Conservation (phyloP, 495 filamentous ascomycete genomes). For the Hypoxylon cercidicola region DNA sequence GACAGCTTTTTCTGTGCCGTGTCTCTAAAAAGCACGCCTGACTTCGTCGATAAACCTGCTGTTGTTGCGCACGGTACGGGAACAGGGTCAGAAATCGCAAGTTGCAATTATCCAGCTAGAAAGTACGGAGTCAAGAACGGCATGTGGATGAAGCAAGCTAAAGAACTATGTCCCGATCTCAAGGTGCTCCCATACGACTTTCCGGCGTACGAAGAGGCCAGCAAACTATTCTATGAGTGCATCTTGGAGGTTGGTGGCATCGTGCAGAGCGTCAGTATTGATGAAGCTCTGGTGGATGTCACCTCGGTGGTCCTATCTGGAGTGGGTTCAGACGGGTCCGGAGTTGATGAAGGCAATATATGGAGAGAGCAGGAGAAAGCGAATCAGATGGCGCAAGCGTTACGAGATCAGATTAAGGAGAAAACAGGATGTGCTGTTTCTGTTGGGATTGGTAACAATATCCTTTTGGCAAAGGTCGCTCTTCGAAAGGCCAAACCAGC, state of each 20-base stretch:
- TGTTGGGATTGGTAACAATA: conserved; percentile 93
- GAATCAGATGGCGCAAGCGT: conserved; percentile 71
- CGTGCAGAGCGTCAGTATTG: conserved; percentile 95
- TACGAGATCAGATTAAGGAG: conserved; percentile 75
- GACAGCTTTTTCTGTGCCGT: conserved; percentile 98
- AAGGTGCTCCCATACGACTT: conserved; percentile 94
- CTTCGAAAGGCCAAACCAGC: conserved; percentile 93
- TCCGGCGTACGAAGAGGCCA: conserved; percentile 91
- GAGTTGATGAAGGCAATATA: conserved; percentile 74
- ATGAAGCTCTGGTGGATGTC: conserved; percentile 89
- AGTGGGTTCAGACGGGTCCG: conserved; percentile 74
- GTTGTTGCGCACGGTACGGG: conserved; percentile 90
- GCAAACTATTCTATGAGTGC: conserved; percentile 83
- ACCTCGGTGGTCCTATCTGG: conserved; percentile 71
- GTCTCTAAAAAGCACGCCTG: conserved; percentile 78
- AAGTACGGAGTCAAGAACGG: conserved; percentile 90
- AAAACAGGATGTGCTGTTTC: conserved; percentile 88
- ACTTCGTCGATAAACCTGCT: conserved; percentile 82
- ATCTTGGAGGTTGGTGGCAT: conserved; percentile 81
- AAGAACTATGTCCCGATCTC: conserved; percentile 83
- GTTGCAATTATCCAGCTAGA: conserved; percentile 93
- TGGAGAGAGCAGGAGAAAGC: conserved; percentile 85
- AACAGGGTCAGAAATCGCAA: conserved; percentile 91
- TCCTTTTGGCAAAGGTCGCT: conserved; percentile 89
- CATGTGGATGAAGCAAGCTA: conserved; percentile 97